Percentiles rank a stretch among this genome's conserved stretches.
phyloP scores from a whole-genome alignment of 2,329 filamentous ascomycete genomes.

The Camillea tinctor region DNA sequence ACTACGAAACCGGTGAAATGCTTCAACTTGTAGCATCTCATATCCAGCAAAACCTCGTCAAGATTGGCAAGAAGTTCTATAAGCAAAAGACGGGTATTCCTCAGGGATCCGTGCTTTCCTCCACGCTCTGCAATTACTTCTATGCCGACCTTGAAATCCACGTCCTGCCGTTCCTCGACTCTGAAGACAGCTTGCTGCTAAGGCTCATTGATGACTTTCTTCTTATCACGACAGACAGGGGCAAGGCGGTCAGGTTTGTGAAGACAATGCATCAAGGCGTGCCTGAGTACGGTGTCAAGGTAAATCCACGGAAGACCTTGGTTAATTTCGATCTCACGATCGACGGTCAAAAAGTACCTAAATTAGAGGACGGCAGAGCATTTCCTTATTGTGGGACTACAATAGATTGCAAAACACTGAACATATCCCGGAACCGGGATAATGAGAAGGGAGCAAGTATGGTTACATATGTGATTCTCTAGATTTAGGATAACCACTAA shows the following conservation, averaged over 20 bases:
- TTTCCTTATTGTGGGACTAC: slow-evolving; percentile 89
- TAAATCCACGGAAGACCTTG: slow-evolving; percentile 77
- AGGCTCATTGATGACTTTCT: slow-evolving; percentile 92
- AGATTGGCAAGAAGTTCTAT: slow-evolving; percentile 85
- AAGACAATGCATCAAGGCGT: slow-evolving; percentile 77
- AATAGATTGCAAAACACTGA: slow-evolving; percentile 73
- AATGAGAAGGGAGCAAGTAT: slow-evolving; percentile 46
- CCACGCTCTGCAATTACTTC: slow-evolving; percentile 89
- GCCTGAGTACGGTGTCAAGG: slow-evolving; percentile 74
- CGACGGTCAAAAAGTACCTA: slow-evolving; percentile 50
- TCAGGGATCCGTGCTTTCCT: slow-evolving; percentile 87
- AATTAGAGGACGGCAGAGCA: slow-evolving; percentile 36
- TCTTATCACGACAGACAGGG: slow-evolving; percentile 70
- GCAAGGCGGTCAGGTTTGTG: slow-evolving; percentile 71
- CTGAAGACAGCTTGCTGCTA: slow-evolving; percentile 64
- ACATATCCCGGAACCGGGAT: slow-evolving; percentile 68
- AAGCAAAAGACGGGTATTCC: slow-evolving; percentile 87
- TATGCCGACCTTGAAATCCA: slow-evolving; percentile 82
- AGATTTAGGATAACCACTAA: slow-evolving; percentile 6
- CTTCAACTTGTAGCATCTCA: slow-evolving; percentile 74
- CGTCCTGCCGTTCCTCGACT: slow-evolving; percentile 64
- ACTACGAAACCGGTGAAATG: slow-evolving; percentile 57
- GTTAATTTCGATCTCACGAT: slow-evolving; percentile 75
- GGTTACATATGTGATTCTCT: slow-evolving; percentile 28
- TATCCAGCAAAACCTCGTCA: slow-evolving; percentile 80